These are phyloP conservation scores for Vachellia collinsii DNA, from an alignment of 306 rosid genomes.

Conservation along the genomic window DNA sequence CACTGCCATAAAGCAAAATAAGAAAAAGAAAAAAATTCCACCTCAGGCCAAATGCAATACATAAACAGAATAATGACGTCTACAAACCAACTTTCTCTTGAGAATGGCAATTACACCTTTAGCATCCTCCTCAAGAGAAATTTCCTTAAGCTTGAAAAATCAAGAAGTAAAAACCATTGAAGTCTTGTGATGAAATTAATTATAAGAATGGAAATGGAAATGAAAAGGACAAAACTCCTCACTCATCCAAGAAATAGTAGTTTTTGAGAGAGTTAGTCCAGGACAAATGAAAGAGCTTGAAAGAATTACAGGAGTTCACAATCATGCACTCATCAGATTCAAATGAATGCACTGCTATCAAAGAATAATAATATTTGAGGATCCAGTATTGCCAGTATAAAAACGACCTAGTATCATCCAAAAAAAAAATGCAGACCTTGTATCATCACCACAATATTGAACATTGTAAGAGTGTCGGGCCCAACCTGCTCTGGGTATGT, in stretches of 20 bases:
- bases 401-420: neutral
- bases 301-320: neutral
- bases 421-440: neutral
- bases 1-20: slow-evolving; percentile 3
- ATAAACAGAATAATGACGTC: slow-evolving; percentile 16
- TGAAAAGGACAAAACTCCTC: neutral
- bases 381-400: neutral
- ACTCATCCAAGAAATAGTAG: neutral
- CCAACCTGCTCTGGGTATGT: neutral
- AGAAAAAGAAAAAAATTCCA: slow-evolving; percentile 8
- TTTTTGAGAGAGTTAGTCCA: neutral
- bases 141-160: neutral
- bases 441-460: neutral
- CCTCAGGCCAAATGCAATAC: slow-evolving; percentile 21
- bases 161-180: neutral
- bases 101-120: neutral
- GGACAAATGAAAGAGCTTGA: neutral
- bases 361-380: slow-evolving; percentile 16
- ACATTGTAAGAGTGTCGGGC: neutral
- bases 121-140: neutral
- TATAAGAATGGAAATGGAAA: neutral
- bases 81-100: slow-evolving; percentile 6
- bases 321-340: neutral
- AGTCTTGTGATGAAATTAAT: neutral
- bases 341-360: neutral